phyloP scores from a whole-genome alignment of 2,329 filamentous ascomycete genomes.

The Sclerotinia sclerotiorum region DNA sequence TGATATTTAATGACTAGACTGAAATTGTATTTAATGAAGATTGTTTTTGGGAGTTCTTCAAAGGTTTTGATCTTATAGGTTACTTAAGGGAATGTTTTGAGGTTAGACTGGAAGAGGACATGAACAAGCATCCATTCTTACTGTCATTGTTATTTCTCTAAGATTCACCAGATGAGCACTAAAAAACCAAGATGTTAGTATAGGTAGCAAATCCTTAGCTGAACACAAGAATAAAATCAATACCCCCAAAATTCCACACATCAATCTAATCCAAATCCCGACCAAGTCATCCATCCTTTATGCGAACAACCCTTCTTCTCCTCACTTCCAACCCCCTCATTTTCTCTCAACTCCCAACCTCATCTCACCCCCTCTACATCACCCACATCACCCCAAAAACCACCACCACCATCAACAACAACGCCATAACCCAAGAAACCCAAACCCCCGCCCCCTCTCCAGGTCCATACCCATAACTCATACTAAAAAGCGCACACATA shows the following conservation, averaged over 20 bases:
- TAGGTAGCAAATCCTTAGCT: background rate
- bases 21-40: background rate
- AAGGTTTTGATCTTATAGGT: background rate
- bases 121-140: background rate
- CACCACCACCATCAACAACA: conserved; percentile 7
- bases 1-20: background rate
- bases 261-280: background rate
- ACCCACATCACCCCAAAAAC: conserved; percentile 1
- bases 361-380: conserved; percentile 1
- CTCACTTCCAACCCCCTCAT: background rate
- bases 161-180: background rate
- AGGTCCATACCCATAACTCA: conserved; percentile 12
- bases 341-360: background rate
- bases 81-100: background rate
- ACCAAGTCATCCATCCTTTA: background rate
- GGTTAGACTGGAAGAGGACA: background rate
- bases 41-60: background rate
- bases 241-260: background rate
- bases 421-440: conserved; percentile 7
- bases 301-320: background rate
- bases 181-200: background rate
- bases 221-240: background rate
- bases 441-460: background rate
- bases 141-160: background rate
- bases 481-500: conserved; percentile 13